Evolutionary conservation across 495 filamentous ascomycete genomes (phyloP).

Genomic region (Hyaloscypha bicolor): DNA sequence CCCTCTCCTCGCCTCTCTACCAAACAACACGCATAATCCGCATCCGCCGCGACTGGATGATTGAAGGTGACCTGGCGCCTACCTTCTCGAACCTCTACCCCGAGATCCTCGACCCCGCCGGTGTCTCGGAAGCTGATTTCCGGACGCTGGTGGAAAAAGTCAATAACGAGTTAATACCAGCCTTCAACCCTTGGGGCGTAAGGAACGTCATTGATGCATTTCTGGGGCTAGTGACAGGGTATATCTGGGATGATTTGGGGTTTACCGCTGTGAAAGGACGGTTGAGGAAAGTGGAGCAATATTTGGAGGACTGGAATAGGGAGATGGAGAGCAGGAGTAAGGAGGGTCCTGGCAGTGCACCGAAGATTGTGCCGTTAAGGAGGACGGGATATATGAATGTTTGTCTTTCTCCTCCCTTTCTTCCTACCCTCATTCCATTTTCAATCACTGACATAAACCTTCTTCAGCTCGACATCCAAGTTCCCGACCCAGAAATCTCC

Average conservation of each 20-base stretch:
- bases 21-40: conserved; percentile 85
- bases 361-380: conserved; percentile 74
- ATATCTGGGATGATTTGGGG: conserved; percentile 91
- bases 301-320: conserved; percentile 80
- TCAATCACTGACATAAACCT: not conserved
- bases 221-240: conserved; percentile 79
- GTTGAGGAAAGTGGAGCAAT: conserved; percentile 66
- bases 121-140: conserved; percentile 79
- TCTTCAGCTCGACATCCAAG: conserved; percentile 74
- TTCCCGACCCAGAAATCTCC: conserved; percentile 74
- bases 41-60: conserved; percentile 87
- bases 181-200: conserved; percentile 71
- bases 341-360: conserved; percentile 56
- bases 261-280: conserved; percentile 70
- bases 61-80: conserved; percentile 87
- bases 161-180: conserved; percentile 69
- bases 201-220: conserved; percentile 76
- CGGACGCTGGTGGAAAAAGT: conserved; percentile 75
- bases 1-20: conserved; percentile 71
- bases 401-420: conserved; percentile 32
- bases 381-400: conserved; percentile 88
- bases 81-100: conserved; percentile 94
- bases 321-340: conserved; percentile 57
- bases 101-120: conserved; percentile 85
- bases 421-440: not conserved